Base-by-base conservation (phyloP, 2,329 filamentous ascomycete species). In the Claviceps digitariae region DNA sequence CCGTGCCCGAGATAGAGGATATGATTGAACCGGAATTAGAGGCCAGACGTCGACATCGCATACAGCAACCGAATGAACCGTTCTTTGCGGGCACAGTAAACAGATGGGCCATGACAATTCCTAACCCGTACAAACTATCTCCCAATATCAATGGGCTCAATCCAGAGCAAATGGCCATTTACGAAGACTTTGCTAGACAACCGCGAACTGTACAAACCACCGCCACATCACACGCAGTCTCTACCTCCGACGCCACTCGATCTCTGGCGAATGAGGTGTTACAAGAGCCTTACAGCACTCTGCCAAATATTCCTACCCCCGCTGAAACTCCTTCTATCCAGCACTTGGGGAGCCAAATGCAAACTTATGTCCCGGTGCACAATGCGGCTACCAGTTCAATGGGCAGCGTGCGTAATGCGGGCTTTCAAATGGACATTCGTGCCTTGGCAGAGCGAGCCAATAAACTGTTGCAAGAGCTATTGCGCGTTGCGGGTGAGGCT, bases 121-220 rank as follows among this genome's bases (percentile, higher is more conserved):
- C 91, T 0, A 87, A 93, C 60, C 93, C 93, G 0, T 98, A 89
- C 72, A 90, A 93, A 62, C 81, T 96, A 60, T 84, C 86, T 40
- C 84, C 88, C 13, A 79, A 67, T 56, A 63, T 74, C 53, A 67
- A 69, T 51, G 91, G 91, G 4, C 72, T 98, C 51, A 97, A 95
- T 63, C 78, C 86, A 25, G 89, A 96, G 62, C 93, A 98, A 63
- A 81, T 97, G 73, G 87, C 87, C 12, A 94, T 98, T 27, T 98
- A 98, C 63, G 90, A 97, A 63, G 90, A 97, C 57, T 98, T 98
- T 67, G 89, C 88, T 10, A 79, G 90, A 53, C 89, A 95, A 65
- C 84, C 88, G 29, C 84, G 89, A 53, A 79, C 77, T 63, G 66
- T 75, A 64, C 60, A 76, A 71, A 64, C 75, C 64, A 64, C 81